Percentiles rank a stretch among this genome's conserved stretches.
Conservation (phyloP, 768 basidiomycete genomes). For the Leucosporidium creatinivorum region DNA sequence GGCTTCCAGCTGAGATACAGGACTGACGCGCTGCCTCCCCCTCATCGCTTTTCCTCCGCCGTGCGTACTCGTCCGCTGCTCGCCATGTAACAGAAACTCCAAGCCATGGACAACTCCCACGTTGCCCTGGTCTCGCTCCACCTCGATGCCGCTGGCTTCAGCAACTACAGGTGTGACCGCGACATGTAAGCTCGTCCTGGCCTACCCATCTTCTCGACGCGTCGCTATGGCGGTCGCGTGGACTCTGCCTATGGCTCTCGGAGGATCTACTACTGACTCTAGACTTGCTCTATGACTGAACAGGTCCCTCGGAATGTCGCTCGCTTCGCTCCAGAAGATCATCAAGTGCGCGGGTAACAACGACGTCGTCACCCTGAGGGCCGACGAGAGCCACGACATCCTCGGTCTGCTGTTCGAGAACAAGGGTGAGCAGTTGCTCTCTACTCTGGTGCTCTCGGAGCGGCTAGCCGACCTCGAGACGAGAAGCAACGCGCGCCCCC, state of each 20-base stretch:
- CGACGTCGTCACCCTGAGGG: constrained; percentile 82
- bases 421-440: constrained; percentile 45
- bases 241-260: too few relatives aligned
- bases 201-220: neutral
- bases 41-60: neutral
- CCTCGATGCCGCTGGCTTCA: constrained; percentile 70
- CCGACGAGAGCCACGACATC: constrained; percentile 79
- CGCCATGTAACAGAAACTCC: constrained; percentile 55
- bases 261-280: too few relatives aligned
- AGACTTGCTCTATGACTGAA: too few relatives aligned
- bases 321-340: constrained; percentile 83
- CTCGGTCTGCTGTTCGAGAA: constrained; percentile 85
- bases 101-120: constrained; percentile 99
- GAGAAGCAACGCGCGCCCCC: neutral
- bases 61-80: neutral
- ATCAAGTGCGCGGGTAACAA: constrained; percentile 96
- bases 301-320: constrained; percentile 70
- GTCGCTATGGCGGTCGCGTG: neutral
- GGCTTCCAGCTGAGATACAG: neutral
- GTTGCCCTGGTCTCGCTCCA: constrained; percentile 91
- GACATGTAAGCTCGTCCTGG: constrained; percentile 52
- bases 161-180: constrained; percentile 83
- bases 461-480: neutral
- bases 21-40: neutral
- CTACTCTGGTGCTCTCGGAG: neutral